Evolutionary conservation across 2,329 filamentous ascomycete species (phyloP), one percentile per base, ranked within the genome.

Genomic region (Verticillium tricorpus): DNA sequence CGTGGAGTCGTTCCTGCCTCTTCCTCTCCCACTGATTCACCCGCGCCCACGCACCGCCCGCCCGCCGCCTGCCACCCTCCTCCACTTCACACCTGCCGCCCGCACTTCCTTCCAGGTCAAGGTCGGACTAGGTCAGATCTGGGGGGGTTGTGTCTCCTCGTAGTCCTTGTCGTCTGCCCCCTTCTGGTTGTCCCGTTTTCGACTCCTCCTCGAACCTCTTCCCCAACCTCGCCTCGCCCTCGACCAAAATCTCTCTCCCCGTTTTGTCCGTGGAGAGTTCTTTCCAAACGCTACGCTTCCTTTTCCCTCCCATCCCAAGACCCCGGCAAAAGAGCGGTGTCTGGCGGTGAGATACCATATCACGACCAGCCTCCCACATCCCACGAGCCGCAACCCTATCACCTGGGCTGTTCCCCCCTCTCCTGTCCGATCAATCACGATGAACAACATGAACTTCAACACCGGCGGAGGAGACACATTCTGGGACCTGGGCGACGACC

Each of bases 391-490:
- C 45, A 52, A 52, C 45, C 45, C 45, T 52, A 52, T 62, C 61
- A 66, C 67, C 68, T 73, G 66, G 67, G 70, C 67, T 70, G 69
- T 69, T 69, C 71, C 68, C 68, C 69, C 68, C 68, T 69, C 73
- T 59, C 58, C 58, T 59, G 58, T 64, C 54, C 61, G 64, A 63
- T 60, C 61, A 61, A 60, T 65, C 62, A 79, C 72, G 71, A 79
- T 80, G 85, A 82, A 81, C 58, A 59, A 59, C 76, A 82, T 84
- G 79, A 83, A 87, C 72, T 88, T 85, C 78, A 82, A 82, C 75
- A 71, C 77, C 73, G 78, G 79, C 72, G 80, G 79, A 75, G 81
- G 80, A 75, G 84, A 88, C 74, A 83, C 80, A 72, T 80, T 88
- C 71, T 72, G 88, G 72, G 85, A 88, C 72, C 78, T 88, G 71